Conservation (phyloP, 2,329 filamentous ascomycete genomes). For the Diaporthe eres region DNA sequence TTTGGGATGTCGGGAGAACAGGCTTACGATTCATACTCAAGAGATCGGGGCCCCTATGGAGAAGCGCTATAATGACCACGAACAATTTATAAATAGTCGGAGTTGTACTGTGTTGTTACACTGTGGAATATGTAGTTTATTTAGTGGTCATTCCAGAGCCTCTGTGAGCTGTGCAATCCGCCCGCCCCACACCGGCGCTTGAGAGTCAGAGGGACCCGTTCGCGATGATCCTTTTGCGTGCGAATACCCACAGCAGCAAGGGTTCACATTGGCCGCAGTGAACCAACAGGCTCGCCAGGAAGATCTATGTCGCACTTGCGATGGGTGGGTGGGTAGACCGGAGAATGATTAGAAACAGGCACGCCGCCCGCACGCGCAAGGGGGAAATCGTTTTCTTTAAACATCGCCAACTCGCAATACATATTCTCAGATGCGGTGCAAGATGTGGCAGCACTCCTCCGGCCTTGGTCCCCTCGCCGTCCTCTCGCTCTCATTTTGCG, state of each 20-base stretch:
- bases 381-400: not conserved
- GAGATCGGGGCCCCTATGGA: too few species aligned
- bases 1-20: too few species aligned
- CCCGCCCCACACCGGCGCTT: not conserved
- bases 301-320: not conserved
- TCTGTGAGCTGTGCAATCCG: not conserved
- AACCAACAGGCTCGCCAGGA: not conserved
- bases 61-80: too few species aligned
- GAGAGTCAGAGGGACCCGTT: too few species aligned
- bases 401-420: not conserved
- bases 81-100: too few species aligned
- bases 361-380: not conserved
- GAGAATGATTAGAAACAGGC: not conserved
- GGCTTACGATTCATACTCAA: too few species aligned
- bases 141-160: not conserved
- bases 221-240: not conserved
- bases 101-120: too few species aligned
- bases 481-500: not conserved
- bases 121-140: too few species aligned
- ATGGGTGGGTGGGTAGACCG: not conserved
- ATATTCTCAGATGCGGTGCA: not conserved
- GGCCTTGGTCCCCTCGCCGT: not conserved
- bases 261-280: not conserved
- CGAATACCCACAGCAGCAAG: not conserved
- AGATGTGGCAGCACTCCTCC: not conserved